phyloP scores from a whole-genome alignment of 768 basidiomycete species.

The Naganishia vaughanmartiniae region DNA sequence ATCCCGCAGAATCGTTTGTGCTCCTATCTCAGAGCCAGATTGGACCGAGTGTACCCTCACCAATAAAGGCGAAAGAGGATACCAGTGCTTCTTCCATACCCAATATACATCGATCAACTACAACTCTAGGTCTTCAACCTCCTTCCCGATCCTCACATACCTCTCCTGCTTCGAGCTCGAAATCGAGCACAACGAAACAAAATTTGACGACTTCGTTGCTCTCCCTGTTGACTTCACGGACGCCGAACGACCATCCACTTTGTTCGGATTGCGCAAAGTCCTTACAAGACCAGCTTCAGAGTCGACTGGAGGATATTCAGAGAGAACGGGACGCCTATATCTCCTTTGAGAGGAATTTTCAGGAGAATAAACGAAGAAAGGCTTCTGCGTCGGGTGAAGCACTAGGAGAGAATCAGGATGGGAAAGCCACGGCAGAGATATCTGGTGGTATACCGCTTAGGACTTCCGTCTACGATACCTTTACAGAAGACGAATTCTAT shows the following conservation, averaged over 20 bases:
- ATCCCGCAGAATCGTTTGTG: conserved; percentile 86
- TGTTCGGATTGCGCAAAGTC: conserved; percentile 91
- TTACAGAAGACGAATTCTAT: background rate
- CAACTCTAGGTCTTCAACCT: background rate
- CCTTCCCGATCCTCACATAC: background rate
- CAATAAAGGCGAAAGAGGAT: background rate
- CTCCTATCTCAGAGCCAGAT: conserved; percentile 71
- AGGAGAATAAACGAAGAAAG: conserved; percentile 61
- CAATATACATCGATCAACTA: conserved; percentile 3
- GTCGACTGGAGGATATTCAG: conserved; percentile 82
- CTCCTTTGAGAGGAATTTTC: conserved; percentile 76
- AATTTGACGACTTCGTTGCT: conserved; percentile 46
- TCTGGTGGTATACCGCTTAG: conserved; percentile 11
- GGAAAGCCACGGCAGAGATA: conserved; percentile 31
- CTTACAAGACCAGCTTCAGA: conserved; percentile 69
- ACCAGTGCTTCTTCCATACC: background rate
- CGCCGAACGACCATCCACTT: conserved; percentile 78
- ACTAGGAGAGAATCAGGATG: conserved; percentile 30
- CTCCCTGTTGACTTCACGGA: conserved; percentile 55
- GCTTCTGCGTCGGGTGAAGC: conserved; percentile 41
- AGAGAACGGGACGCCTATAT: conserved; percentile 90
- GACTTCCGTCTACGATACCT: conserved; percentile 21
- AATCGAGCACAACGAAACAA: background rate
- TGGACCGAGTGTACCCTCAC: background rate
- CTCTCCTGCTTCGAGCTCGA: background rate